Evolutionary conservation across 345 rosid species (phyloP), one percentile per base, ranked within the genome.

Genomic region (Lepidium sativum): DNA sequence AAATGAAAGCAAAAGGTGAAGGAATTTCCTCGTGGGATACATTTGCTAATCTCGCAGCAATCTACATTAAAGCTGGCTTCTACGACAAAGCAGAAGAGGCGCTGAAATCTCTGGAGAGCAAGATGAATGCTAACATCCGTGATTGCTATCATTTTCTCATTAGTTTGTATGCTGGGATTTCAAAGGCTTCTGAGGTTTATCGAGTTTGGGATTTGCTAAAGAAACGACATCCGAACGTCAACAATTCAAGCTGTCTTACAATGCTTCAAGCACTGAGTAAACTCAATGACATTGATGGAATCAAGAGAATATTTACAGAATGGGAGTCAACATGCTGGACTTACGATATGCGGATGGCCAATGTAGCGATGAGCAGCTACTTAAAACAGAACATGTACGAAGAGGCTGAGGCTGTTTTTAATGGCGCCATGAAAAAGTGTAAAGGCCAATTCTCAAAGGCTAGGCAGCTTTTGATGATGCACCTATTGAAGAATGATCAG

Each of bases 71-170:
- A 70, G 82, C 79, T 5, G 87, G 85, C 17, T 70, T 43, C 21
- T 68, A 75, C 42, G 72, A 75, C 65, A 87, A 87, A 75, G 95
- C 91, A 31, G 91, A 81, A 68, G 69, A 72, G 15, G 78, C 84
- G n/a, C 82, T 89, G 38, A 84, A 70, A 69, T 79, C 73, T 60
- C 6, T 79, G 31, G 98, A 89, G 80, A 72, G 44, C 10, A 71
- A 59, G 69, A 71, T 70, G 77, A 73, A 66, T 25, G 67, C 54
- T 29, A 57, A 12, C 12, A 21, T 70, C 15, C 87, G 86, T 8
- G 80, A 81, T 50, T 79, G 82, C 2, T 88, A 77, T 68, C 92
- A 81, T 78, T 88, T 59, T 69, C 81, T 91, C 44, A 80, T 88
- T 21, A 83, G 76, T 50, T 53, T 88, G 52, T 88, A 86, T 67